A percentile compares a stretch with the other conserved stretches of the same genome.
Evolutionary conservation across 2,329 filamentous ascomycete genomes (phyloP).

Genomic region (Cytospora piceicola): DNA sequence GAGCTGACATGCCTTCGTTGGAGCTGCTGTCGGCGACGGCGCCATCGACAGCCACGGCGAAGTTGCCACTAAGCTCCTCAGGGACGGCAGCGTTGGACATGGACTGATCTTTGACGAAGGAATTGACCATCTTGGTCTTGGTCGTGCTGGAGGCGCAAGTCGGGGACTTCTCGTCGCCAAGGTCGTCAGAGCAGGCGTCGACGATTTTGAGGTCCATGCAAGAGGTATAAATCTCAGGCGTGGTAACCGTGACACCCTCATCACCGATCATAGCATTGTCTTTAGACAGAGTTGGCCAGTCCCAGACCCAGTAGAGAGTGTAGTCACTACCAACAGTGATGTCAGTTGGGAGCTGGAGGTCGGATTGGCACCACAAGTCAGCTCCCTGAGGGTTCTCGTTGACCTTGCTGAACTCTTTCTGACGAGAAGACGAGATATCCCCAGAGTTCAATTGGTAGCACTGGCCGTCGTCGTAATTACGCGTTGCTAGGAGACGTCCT

Average conservation of each 20-base stretch:
- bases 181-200: constrained; percentile 41
- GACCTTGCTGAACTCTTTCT: constrained; percentile 55
- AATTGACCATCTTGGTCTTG: constrained; percentile 32
- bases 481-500: constrained; percentile 74
- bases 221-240: constrained; percentile 45
- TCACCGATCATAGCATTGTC: constrained; percentile 38
- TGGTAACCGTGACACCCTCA: constrained; percentile 40
- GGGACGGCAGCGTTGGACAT: constrained; percentile 50
- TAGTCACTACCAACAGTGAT: constrained; percentile 66
- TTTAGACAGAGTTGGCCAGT: constrained; percentile 71
- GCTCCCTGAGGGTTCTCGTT: constrained; percentile 56
- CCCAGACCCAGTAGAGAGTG: constrained; percentile 96
- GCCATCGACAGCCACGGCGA: constrained; percentile 45
- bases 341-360: constrained; percentile 74
- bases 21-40: constrained; percentile 24
- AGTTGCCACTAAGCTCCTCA: constrained; percentile 50
- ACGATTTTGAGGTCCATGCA: constrained; percentile 48
- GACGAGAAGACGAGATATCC: constrained; percentile 62
- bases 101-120: constrained; percentile 45
- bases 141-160: constrained; percentile 38
- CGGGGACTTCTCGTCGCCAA: constrained; percentile 45
- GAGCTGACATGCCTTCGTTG: constrained; percentile 29
- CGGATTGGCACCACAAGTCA: constrained; percentile 79
- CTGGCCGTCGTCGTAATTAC: constrained; percentile 86
- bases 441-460: constrained; percentile 80